A percentile compares a stretch with the other conserved stretches of the same genome.
phyloP scores from a whole-genome alignment of 257 asterid genomes.

The Cynanchum wilfordii region DNA sequence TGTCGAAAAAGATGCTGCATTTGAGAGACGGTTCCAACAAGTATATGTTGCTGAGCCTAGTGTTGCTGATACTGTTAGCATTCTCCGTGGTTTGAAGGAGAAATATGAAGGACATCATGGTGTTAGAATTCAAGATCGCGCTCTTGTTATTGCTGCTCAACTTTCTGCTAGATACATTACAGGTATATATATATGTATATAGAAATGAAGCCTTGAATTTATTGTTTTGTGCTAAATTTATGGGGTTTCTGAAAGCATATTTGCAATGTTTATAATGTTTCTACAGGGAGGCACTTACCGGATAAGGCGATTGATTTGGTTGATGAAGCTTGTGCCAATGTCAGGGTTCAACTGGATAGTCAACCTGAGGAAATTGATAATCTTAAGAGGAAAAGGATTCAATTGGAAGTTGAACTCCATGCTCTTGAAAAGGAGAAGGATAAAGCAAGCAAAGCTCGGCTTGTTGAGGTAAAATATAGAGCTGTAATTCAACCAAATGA shows the following conservation, averaged over 20 bases:
- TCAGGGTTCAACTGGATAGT: conserved; percentile 33
- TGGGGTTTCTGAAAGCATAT: background rate
- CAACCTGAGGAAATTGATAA: conserved; percentile 38
- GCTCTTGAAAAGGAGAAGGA: conserved; percentile 40
- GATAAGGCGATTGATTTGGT: conserved; percentile 38
- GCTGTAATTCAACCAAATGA: background rate
- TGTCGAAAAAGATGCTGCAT: conserved; percentile 41
- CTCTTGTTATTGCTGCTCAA: conserved; percentile 36
- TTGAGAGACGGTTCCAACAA: conserved; percentile 38
- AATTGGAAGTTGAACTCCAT: conserved; percentile 28
- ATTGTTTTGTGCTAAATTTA: too few species aligned
- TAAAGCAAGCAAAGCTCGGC: conserved; percentile 37
- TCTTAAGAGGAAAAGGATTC: conserved; percentile 32
- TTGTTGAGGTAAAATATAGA: conserved; percentile 25
- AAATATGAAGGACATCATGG: conserved; percentile 37
- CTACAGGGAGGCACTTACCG: conserved; percentile 28
- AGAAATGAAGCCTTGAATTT: too few species aligned
- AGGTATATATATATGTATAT: conserved; percentile 9
- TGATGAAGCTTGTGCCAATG: conserved; percentile 40
- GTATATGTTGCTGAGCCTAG: conserved; percentile 40
- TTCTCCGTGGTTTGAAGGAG: conserved; percentile 35
- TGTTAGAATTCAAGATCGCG: conserved; percentile 30
- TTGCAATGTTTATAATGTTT: background rate
- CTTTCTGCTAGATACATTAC: conserved; percentile 32
- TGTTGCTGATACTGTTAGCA: conserved; percentile 28